phyloP scores from a whole-genome alignment of 169 alveolate species.

The Babesia sp. region DNA sequence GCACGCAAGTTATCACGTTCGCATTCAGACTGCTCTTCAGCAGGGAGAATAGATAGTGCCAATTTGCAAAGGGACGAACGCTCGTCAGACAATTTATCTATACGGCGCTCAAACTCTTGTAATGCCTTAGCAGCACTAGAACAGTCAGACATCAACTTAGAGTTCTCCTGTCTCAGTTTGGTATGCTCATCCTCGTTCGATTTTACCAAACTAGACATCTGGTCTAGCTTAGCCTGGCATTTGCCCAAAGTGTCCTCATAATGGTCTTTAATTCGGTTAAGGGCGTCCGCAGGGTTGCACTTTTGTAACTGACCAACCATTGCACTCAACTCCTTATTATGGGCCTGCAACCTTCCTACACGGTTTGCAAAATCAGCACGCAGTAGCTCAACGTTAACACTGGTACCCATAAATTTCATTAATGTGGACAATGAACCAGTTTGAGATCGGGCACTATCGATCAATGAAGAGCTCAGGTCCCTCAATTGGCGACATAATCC shows the following conservation, averaged over 20 bases:
- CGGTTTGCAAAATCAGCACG: slow-evolving; percentile 12
- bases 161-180: slow-evolving; percentile 41
- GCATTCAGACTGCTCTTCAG: slow-evolving; percentile 16
- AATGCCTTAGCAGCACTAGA: slow-evolving; percentile 43
- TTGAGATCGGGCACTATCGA: slow-evolving; percentile 4
- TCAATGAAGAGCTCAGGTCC: neutral
- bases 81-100: slow-evolving; percentile 18
- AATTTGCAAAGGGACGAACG: slow-evolving; percentile 18
- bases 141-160: slow-evolving; percentile 52
- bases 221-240: slow-evolving; percentile 7
- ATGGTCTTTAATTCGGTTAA: slow-evolving; percentile 20
- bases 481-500: slow-evolving; percentile 32
- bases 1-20: slow-evolving; percentile 20
- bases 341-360: slow-evolving; percentile 8
- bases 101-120: slow-evolving; percentile 40
- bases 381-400: slow-evolving; percentile 7
- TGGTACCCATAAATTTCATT: neutral
- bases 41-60: slow-evolving; percentile 41
- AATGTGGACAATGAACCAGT: neutral
- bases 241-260: slow-evolving; percentile 18
- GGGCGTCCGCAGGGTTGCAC: slow-evolving; percentile 7
- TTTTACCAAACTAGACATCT: slow-evolving; percentile 2
- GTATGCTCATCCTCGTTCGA: slow-evolving; percentile 18
- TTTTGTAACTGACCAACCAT: neutral
- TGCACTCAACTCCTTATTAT: slow-evolving; percentile 11